These are phyloP conservation scores for Saturnispora dispora DNA, from an alignment of 805 yeast species.

Conservation along the genomic window DNA sequence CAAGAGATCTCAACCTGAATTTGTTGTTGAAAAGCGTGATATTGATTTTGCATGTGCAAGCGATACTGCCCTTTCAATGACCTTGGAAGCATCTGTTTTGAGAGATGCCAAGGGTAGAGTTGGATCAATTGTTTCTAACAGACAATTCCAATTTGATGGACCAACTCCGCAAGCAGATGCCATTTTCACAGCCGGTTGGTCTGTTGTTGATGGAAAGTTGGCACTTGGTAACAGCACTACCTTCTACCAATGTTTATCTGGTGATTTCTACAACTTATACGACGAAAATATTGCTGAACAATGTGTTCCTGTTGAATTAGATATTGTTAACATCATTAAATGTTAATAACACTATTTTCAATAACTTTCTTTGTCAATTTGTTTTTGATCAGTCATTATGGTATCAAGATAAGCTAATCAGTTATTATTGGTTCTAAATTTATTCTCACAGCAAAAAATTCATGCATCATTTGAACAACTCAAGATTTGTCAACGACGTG, in stretches of 20 bases:
- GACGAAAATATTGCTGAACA: slow-evolving; percentile 53
- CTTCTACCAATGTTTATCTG: slow-evolving; percentile 70
- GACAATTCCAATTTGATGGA: slow-evolving; percentile 75
- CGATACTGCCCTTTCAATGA: slow-evolving; percentile 44
- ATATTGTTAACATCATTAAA: slow-evolving; percentile 45
- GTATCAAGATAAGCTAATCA: background rate
- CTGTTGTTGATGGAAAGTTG: slow-evolving; percentile 48
- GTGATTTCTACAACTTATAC: slow-evolving; percentile 71
- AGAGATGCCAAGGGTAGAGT: slow-evolving; percentile 56
- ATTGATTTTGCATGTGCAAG: slow-evolving; percentile 35
- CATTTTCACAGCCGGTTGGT: slow-evolving; percentile 57
- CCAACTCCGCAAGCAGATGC: slow-evolving; percentile 79
- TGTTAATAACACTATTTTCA: slow-evolving; percentile 29
- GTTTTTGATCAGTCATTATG: background rate
- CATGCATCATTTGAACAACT: slow-evolving; percentile 1
- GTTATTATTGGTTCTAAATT: background rate
- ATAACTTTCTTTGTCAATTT: background rate
- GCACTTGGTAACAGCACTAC: slow-evolving; percentile 53
- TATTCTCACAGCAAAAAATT: slow-evolving; percentile 1
- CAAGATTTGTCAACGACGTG: background rate
- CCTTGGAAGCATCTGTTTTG: slow-evolving; percentile 41
- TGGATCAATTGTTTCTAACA: slow-evolving; percentile 73
- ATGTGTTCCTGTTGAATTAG: slow-evolving; percentile 55
- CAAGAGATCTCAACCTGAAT: slow-evolving; percentile 16
- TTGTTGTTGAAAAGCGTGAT: slow-evolving; percentile 13